Conservation (phyloP, 257 asterid species). For the Plectranthus barbatus region DNA sequence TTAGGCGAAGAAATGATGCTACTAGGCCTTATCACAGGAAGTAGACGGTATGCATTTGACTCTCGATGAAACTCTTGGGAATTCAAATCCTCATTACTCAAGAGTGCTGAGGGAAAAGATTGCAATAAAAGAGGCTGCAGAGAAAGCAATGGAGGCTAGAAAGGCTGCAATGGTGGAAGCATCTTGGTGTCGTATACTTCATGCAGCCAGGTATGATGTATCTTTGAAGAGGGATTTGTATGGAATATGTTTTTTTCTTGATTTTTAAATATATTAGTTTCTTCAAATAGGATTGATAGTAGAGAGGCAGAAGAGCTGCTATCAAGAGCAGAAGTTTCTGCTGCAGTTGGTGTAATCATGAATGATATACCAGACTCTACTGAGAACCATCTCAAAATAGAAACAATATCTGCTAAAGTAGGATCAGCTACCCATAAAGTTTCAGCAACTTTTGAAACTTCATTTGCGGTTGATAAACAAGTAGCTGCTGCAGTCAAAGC, state of each 20-base stretch:
- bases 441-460: slow-evolving; percentile 73
- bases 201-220: slow-evolving; percentile 60
- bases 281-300: slow-evolving; percentile 52
- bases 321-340: slow-evolving; percentile 46
- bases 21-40: slow-evolving; percentile 35
- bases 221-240: neutral
- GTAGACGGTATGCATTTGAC: slow-evolving; percentile 84
- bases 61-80: slow-evolving; percentile 93
- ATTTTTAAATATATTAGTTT: neutral
- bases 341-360: slow-evolving; percentile 76
- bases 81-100: slow-evolving; percentile 84
- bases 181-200: slow-evolving; percentile 94
- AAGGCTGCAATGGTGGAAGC: slow-evolving; percentile 95
- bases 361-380: slow-evolving; percentile 46
- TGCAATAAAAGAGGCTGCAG: slow-evolving; percentile 90
- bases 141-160: slow-evolving; percentile 72
- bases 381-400: slow-evolving; percentile 46
- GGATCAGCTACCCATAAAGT: slow-evolving; percentile 55
- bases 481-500: slow-evolving; percentile 81
- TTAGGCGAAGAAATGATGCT: neutral
- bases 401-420: slow-evolving; percentile 35
- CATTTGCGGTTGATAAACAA: slow-evolving; percentile 92
- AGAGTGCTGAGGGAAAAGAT: slow-evolving; percentile 78
- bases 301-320: slow-evolving; percentile 69
- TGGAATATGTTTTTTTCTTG: neutral